A percentile compares a stretch with the other conserved stretches of the same genome.
These are phyloP conservation scores for Pestalotiopsis sp. DNA, from an alignment of 2,329 filamentous ascomycete genomes.

Conservation along the genomic window DNA sequence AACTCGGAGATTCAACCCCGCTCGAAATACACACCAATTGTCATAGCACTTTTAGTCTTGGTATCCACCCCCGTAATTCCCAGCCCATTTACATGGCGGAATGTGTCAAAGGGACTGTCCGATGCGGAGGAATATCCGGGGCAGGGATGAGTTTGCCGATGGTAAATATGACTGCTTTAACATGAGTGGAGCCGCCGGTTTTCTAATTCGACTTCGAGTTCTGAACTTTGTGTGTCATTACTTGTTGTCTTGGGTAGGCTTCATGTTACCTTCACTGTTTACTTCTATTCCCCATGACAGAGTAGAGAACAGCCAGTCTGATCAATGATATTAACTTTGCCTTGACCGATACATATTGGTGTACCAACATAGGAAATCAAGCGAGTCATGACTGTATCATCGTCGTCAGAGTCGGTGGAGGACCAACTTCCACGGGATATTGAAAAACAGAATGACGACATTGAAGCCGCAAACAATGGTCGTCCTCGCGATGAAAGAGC, in stretches of 20 bases:
- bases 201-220: neutral
- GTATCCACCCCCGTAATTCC: neutral
- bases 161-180: neutral
- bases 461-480: neutral
- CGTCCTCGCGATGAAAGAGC: slow-evolving; percentile 3
- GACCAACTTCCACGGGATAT: slow-evolving; percentile 26
- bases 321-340: neutral
- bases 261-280: neutral
- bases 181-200: neutral
- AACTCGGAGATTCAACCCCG: neutral
- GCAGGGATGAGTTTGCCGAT: neutral
- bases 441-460: slow-evolving; percentile 23
- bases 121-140: slow-evolving; percentile 7
- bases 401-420: slow-evolving; percentile 24
- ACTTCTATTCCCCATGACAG: neutral
- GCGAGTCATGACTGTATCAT: slow-evolving; percentile 21
- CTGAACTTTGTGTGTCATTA: neutral
- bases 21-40: neutral
- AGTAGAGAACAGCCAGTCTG: neutral
- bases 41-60: neutral
- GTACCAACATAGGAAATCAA: neutral
- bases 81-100: neutral
- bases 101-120: slow-evolving; percentile 3
- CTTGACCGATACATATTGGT: neutral
- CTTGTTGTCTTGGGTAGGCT: neutral